Conservation (phyloP, 192 early-diverging fungal species). For the Podila horticola region DNA sequence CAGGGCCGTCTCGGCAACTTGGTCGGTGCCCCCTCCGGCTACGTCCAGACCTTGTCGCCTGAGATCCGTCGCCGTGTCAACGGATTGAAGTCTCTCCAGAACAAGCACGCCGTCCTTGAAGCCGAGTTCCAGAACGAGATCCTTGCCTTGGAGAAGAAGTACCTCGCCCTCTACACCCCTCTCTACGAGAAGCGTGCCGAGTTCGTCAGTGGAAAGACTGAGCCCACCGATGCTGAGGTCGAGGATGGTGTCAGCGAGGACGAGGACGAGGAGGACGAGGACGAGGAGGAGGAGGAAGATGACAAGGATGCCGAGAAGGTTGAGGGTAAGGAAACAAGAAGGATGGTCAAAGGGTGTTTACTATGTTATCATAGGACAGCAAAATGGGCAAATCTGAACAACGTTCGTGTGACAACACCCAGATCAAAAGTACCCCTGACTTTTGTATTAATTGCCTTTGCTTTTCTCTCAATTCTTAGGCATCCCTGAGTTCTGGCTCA, state of each 20-base stretch:
- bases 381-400: neutral
- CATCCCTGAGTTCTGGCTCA: slow-evolving; percentile 98
- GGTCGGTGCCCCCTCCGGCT: slow-evolving; percentile 80
- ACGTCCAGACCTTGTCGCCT: slow-evolving; percentile 77
- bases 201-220: slow-evolving; percentile 79
- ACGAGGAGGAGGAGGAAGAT: slow-evolving; percentile 57
- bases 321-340: slow-evolving; percentile 26
- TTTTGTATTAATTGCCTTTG: neutral
- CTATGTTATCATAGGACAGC: no score
- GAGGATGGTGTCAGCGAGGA: slow-evolving; percentile 69
- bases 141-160: slow-evolving; percentile 95
- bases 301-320: slow-evolving; percentile 46
- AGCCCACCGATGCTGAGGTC: slow-evolving; percentile 91
- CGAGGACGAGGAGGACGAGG: slow-evolving; percentile 65
- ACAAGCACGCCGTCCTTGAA: slow-evolving; percentile 86
- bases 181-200: slow-evolving; percentile 87
- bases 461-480: slow-evolving; percentile 55
- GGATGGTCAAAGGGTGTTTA: neutral
- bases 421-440: neutral
- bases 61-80: slow-evolving; percentile 86
- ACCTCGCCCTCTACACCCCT: slow-evolving; percentile 82
- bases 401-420: neutral
- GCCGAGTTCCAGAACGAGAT: slow-evolving; percentile 93
- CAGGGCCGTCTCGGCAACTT: slow-evolving; percentile 83
- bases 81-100: slow-evolving; percentile 87